phyloP scores from a whole-genome alignment of 176 grass and related monocot species.

The Carex littledalei region DNA sequence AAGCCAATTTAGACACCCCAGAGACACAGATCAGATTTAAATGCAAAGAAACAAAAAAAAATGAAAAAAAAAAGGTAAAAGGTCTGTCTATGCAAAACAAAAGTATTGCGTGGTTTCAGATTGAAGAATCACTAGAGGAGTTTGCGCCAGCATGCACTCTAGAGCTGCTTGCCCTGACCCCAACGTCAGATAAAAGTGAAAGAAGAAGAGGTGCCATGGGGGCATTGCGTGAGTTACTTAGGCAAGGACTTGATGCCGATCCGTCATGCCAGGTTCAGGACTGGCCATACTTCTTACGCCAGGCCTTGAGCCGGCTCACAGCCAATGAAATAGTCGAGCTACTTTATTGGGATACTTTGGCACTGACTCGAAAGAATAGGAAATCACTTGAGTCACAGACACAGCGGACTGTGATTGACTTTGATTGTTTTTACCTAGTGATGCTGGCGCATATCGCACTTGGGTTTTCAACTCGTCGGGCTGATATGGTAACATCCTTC shows the following conservation, averaged over 20 bases:
- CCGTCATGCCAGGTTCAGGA: slow-evolving; percentile 83
- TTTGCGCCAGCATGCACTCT: slow-evolving; percentile 94
- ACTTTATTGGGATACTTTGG: slow-evolving; percentile 85
- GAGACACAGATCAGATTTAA: background rate
- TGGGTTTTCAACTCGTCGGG: slow-evolving; percentile 78
- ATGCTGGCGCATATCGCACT: slow-evolving; percentile 76
- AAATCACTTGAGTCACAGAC: slow-evolving; percentile 81
- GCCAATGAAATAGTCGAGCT: slow-evolving; percentile 84
- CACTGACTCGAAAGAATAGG: slow-evolving; percentile 78
- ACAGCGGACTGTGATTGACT: slow-evolving; percentile 72
- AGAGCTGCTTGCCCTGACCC: slow-evolving; percentile 61
- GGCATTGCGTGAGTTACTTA: slow-evolving; percentile 83
- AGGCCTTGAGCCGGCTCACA: slow-evolving; percentile 66
- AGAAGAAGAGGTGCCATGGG: slow-evolving; percentile 78
- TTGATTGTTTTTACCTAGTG: slow-evolving; percentile 63
- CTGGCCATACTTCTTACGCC: slow-evolving; percentile 80
- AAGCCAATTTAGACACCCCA: background rate
- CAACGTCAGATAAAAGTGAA: slow-evolving; percentile 64
- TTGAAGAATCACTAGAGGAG: slow-evolving; percentile 98
- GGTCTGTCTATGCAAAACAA: background rate
- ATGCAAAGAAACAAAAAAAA: background rate
- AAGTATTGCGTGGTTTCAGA: slow-evolving; percentile 40
- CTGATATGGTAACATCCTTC: slow-evolving; percentile 61
- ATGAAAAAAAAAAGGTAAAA: background rate
- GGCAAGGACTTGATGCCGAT: slow-evolving; percentile 87